Percentiles rank a stretch among this genome's conserved stretches.
phyloP scores from a whole-genome alignment of 345 rosid genomes.

The Ailanthus altissimus region DNA sequence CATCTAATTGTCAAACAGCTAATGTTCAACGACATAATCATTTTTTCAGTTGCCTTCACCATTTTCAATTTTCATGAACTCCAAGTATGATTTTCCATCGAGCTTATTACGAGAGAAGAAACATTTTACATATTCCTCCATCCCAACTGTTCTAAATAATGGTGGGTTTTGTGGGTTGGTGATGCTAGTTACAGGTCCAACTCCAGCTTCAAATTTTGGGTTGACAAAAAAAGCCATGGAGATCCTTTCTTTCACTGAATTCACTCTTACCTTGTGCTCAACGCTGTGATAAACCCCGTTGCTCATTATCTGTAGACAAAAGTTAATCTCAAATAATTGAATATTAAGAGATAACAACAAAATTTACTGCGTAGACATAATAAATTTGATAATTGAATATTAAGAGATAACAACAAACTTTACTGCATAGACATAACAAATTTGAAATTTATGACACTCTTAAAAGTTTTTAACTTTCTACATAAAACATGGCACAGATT shows the following conservation, averaged over 20 bases:
- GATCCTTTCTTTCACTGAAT: background rate
- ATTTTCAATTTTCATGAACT: conserved; percentile 18
- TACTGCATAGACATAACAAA: too few species aligned
- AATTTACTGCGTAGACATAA: too few species aligned
- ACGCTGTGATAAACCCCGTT: conserved; percentile 32
- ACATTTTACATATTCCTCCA: conserved; percentile 24
- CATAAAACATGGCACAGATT: too few species aligned
- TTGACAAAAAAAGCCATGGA: conserved; percentile 24
- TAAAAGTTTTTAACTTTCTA: too few species aligned
- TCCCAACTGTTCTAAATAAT: conserved; percentile 3
- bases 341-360: too few species aligned
- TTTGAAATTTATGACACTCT: too few species aligned
- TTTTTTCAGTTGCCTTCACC: background rate
- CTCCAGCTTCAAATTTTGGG: conserved; percentile 34
- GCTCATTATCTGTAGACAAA: conserved; percentile 24
- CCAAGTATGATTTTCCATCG: conserved; percentile 20
- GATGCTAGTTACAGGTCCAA: conserved; percentile 30
- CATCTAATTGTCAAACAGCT: too few species aligned
- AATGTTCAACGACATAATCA: accelerated
- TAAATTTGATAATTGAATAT: too few species aligned
- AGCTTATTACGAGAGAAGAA: conserved; percentile 24
- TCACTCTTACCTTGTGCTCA: conserved; percentile 27
- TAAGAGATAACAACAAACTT: too few species aligned
- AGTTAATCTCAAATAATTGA: background rate
- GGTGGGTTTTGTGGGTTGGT: conserved; percentile 28